Base-by-base conservation (phyloP, 208 protist species). In the Kentomonas sorsogonicus region DNA sequence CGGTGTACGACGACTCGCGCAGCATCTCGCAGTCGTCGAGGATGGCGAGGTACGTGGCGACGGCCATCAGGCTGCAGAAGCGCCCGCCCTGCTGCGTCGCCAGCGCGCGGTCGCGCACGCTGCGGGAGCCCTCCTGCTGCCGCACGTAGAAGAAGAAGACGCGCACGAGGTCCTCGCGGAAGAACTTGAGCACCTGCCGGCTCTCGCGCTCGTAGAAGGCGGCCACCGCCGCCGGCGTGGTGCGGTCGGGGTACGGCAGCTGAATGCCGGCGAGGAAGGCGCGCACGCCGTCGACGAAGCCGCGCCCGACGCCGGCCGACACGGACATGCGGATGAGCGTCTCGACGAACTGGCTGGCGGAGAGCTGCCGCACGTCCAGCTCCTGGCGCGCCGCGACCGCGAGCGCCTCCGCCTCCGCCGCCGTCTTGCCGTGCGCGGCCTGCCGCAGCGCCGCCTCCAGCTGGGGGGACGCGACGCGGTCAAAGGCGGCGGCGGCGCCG, bases 131-230 rank as follows among this genome's bases (percentile, higher is more conserved):
- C 52, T 85, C 74, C 61, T 91, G 87, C 53, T 69, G 63, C 38
- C 79, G 84, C 20, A 89, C 45, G 52, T 94, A 94, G 60, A 89
- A 91, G 40, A 94, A 83, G 58, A 83, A 94, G 11, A 86, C 60
- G 25, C 88, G 77, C 18, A 72, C 65, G 11, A 94, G 51, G 45
- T 91, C 83, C 20, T 88, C 72, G 41, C 60, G 60, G 66, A 89
- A 94, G 52, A 83, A 89, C 18, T 55, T 15, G 26, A 89, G 56
- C 53, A 94, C 74, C 22, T 74, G 57, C 36, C 89, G 88, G 27
- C 61, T 20, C 39, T 87, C 77, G 1, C 57, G 29, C 33, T 41
- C 58, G 44, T 74, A 78, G 44, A 89, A 69, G n/a, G 46, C 46
- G 9, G 34, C 44, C 5, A 66, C 29, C 15, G 82, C 65, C 1